Conservation (phyloP, 177 flowering plant species). For the Vitis hybrid region DNA sequence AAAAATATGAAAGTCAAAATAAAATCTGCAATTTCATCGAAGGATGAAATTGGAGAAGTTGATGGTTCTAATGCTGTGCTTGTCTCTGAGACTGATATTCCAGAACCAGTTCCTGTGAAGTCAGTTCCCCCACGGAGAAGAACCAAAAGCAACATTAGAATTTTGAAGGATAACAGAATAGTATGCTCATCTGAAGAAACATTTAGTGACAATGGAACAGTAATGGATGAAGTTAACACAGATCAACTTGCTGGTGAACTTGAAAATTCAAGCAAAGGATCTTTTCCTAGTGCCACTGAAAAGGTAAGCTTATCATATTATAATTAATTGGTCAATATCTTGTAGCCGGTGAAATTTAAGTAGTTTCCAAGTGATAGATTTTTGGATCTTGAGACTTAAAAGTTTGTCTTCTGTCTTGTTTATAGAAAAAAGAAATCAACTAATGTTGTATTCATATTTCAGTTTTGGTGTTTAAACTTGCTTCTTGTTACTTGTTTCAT, state of each 20-base stretch:
- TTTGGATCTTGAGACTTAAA: too few relatives aligned
- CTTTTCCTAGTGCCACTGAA: conserved; percentile 18
- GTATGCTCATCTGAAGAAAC: conserved; percentile 32
- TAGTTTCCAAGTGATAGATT: too few relatives aligned
- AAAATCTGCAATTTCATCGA: conserved; percentile 25
- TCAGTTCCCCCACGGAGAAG: conserved; percentile 59
- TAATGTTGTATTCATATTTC: background rate
- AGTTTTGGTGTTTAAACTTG: background rate
- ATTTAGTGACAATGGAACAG: conserved; percentile 29
- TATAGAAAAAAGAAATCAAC: background rate
- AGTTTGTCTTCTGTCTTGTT: background rate
- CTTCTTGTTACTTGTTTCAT: background rate
- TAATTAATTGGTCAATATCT: background rate
- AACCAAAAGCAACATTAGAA: conserved; percentile 46
- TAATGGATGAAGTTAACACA: conserved; percentile 21
- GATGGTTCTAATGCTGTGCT: conserved; percentile 33
- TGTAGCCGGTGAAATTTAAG: background rate
- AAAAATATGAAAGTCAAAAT: conserved; percentile 36
- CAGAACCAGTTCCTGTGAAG: conserved; percentile 51
- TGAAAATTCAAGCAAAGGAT: conserved; percentile 17
- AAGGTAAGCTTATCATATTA: conserved; percentile 34
- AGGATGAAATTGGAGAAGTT: conserved; percentile 26
- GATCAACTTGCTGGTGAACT: conserved; percentile 23
- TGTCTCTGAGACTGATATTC: conserved; percentile 32
- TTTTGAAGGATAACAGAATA: conserved; percentile 41